Percentiles rank a stretch among this genome's conserved stretches.
These are phyloP conservation scores for Nicotiana knightiana DNA, from an alignment of 257 asterid species.

Conservation along the genomic window DNA sequence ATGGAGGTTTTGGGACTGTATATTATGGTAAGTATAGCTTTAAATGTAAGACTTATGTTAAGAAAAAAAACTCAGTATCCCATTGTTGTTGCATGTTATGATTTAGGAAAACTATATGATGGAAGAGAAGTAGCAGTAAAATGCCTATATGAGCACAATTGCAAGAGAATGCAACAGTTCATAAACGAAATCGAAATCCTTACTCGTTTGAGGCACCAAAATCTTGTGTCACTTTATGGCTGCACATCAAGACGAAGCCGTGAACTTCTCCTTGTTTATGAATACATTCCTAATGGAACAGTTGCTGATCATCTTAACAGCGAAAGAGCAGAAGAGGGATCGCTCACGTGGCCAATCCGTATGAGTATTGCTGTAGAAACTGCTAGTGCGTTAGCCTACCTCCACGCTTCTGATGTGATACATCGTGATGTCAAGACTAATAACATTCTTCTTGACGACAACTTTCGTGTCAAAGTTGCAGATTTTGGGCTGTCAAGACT, in stretches of 20 bases:
- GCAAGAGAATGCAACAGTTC: constrained; percentile 14
- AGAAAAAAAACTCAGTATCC: neutral
- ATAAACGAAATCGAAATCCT: constrained; percentile 9
- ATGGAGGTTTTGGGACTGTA: constrained; percentile 13
- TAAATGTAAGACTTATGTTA: neutral
- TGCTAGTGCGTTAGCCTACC: constrained; percentile 9
- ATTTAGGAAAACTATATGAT: constrained; percentile 1
- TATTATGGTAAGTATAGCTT: constrained; percentile 9
- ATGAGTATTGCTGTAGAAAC: constrained; percentile 11
- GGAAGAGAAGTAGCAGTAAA: constrained; percentile 15
- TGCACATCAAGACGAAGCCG: constrained; percentile 10
- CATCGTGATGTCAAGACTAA: constrained; percentile 11
- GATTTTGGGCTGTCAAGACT: constrained; percentile 8
- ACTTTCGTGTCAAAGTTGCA: constrained; percentile 11
- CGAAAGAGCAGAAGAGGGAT: neutral
- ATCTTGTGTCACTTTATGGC: constrained; percentile 13
- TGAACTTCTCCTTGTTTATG: constrained; percentile 15
- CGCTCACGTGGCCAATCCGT: constrained; percentile 10
- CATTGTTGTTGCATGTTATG: neutral
- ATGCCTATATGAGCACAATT: constrained; percentile 10
- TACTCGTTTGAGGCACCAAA: constrained; percentile 9
- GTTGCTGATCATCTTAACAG: constrained; percentile 6
- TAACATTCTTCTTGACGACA: constrained; percentile 7
- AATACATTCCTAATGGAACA: constrained; percentile 9
- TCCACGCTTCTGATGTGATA: constrained; percentile 13